Percentiles rank a stretch among this genome's conserved stretches.
Conservation (phyloP, 208 protist species). For the Wallacemonas sp. region DNA sequence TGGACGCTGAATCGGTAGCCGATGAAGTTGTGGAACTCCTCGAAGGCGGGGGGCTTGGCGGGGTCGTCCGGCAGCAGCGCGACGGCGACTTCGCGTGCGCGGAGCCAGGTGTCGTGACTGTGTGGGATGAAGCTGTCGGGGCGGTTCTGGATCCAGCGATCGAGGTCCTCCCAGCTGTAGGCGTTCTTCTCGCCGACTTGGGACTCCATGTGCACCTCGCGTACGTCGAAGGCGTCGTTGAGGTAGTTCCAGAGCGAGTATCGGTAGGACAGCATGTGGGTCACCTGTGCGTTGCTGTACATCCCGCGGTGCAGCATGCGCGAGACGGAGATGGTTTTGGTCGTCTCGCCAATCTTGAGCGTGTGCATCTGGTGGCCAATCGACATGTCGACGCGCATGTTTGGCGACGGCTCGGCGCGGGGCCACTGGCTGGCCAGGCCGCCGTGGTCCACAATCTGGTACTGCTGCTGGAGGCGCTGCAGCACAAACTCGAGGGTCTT, state of each 20-base stretch:
- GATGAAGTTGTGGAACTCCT: conserved; percentile 72
- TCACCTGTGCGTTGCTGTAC: conserved; percentile 78
- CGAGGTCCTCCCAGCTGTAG: conserved; percentile 75
- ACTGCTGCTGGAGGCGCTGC: conserved; percentile 84
- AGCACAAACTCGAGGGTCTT: conserved; percentile 77
- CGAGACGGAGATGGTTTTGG: conserved; percentile 64
- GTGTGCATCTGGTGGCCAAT: conserved; percentile 86
- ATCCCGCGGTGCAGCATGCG: conserved; percentile 81
- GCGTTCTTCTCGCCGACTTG: conserved; percentile 64
- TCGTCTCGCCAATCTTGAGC: conserved; percentile 76
- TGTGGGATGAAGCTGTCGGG: conserved; percentile 48
- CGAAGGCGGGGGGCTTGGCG: conserved; percentile 46
- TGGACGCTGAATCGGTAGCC: conserved; percentile 61
- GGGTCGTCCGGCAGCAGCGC: conserved; percentile 66
- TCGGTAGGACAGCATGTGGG: conserved; percentile 64
- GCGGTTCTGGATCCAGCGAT: conserved; percentile 65
- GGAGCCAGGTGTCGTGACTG: conserved; percentile 33
- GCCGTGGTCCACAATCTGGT: conserved; percentile 81
- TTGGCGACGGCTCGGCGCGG: conserved; percentile 51
- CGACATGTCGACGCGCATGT: conserved; percentile 74
- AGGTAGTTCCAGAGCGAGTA: conserved; percentile 86
- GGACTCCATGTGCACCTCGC: conserved; percentile 60
- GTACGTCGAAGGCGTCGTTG: conserved; percentile 40
- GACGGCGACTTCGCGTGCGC: conserved; percentile 60
- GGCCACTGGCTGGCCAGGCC: conserved; percentile 24